A percentile compares a stretch with the other conserved stretches of the same genome.
phyloP scores from a whole-genome alignment of 1,284 basidiomycete species.

The Testicularia cyperi region DNA sequence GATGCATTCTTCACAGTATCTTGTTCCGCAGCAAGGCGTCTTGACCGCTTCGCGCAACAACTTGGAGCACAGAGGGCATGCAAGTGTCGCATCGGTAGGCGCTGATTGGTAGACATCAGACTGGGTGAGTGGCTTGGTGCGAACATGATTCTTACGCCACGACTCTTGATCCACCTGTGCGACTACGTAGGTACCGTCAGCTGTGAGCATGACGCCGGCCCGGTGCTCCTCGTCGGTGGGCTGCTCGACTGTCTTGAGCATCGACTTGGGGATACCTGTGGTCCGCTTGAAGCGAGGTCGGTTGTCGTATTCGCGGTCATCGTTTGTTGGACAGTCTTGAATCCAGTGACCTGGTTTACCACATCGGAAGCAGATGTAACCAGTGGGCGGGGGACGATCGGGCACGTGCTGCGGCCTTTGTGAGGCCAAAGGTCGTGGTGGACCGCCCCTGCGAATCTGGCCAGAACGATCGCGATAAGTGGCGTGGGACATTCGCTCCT shows the following conservation, averaged over 20 bases:
- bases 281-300: constrained; percentile 94
- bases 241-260: constrained; percentile 90
- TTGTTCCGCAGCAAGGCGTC: constrained; percentile 55
- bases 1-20: constrained; percentile 59
- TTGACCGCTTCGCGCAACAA: constrained; percentile 51
- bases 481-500: constrained; percentile 87
- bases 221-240: constrained; percentile 50
- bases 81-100: constrained; percentile 53
- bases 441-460: constrained; percentile 46
- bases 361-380: constrained; percentile 99
- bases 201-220: constrained; percentile 57
- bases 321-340: constrained; percentile 96
- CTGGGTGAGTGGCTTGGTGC: constrained; percentile 50
- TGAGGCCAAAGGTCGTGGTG: constrained; percentile 29
- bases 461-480: constrained; percentile 54
- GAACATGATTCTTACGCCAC: constrained; percentile 51
- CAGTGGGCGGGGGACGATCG: constrained; percentile 62
- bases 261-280: constrained; percentile 94
- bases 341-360: constrained; percentile 97
- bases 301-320: constrained; percentile 90
- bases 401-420: constrained; percentile 26
- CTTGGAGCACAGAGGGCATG: constrained; percentile 56
- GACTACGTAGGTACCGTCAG: constrained; percentile 58
- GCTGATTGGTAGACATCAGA: constrained; percentile 54
- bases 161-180: constrained; percentile 53